Conservation (phyloP, 495 filamentous ascomycete species). For the Xylaria acuta region DNA sequence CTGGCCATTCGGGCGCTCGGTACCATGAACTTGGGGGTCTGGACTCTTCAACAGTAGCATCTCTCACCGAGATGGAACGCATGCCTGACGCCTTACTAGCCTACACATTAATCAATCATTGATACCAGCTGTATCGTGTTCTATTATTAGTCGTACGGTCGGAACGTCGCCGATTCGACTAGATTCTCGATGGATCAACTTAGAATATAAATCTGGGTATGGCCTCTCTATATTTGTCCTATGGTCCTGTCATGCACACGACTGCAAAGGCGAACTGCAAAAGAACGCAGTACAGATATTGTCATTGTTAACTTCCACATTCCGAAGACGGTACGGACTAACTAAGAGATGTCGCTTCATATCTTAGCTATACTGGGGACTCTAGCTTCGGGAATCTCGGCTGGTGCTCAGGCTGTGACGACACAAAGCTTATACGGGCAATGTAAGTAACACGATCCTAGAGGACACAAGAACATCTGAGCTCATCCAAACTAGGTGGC, state of each 20-base stretch:
- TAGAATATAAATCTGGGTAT: neutral
- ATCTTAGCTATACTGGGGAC: conserved; percentile 1
- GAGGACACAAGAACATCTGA: neutral
- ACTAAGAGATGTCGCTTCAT: conserved; percentile 4
- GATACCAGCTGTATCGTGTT: neutral
- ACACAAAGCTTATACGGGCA: conserved; percentile 17
- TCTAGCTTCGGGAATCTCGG: neutral
- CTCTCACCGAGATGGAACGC: neutral
- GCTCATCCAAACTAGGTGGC: neutral
- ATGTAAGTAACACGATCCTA: neutral
- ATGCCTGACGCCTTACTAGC: neutral
- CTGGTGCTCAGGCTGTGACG: neutral
- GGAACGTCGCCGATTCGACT: conserved; percentile 13
- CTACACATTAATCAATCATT: neutral
- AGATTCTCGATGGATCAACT: neutral
- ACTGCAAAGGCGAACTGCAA: neutral
- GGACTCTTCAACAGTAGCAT: neutral
- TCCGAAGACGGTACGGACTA: neutral
- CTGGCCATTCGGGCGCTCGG: neutral
- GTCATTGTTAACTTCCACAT: neutral
- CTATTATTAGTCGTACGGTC: conserved; percentile 1
- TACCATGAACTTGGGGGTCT: conserved; percentile 5
- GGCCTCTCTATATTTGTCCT: neutral
- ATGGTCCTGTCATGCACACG: neutral
- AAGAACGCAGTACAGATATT: neutral